Evolutionary conservation across 1,284 basidiomycete species (phyloP), one percentile per base, ranked within the genome.

Genomic region (Chondrostereum purpureum): DNA sequence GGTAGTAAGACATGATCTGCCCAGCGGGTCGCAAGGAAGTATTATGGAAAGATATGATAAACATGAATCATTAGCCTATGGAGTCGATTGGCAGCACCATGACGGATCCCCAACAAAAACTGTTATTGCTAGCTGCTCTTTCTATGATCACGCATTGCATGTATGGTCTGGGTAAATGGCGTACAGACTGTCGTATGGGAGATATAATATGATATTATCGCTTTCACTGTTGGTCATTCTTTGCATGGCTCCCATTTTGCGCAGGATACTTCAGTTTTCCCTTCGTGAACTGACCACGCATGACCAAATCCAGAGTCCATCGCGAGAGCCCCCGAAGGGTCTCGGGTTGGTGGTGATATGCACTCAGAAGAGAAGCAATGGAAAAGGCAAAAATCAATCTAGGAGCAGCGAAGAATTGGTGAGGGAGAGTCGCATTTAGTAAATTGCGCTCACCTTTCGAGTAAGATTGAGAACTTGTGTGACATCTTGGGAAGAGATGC

Each of bases 21-120:
- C 43, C 24, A 8, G 47, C 43, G 33, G 50, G 54, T 34, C 46
- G 40, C 4, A 55, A 48, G 21, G 47, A 48, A 11, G 68, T 24
- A 64, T 86, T 35, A 54, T 74, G 2, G 77, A 71, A 48, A 73
- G 79, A 12, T 93, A 92, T 55, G 83, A 92, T 50, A 71, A 69
- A 49, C 95, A 98, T 53, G 62, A 78, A 47, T 92, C 88, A 10
- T 69, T 99, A 49, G 95, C 92, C 4, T 99, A 99, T 60, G 96
- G 96, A 0, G 90, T 76, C 5, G 95, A 99, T 63, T 99, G 96
- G 95, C 85, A 81, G n/a, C 78, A 70, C 51, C 67, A 60, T 14
- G 54, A 51, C 6, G 47, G 51, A 1, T 58, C 43, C 4, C 59
- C 53, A 19, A 61, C 53, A 1, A 64, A 67, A 39, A 83, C 77